Evolutionary conservation across 2,329 filamentous ascomycete species (phyloP).

Genomic region (Talaromyces sp.): DNA sequence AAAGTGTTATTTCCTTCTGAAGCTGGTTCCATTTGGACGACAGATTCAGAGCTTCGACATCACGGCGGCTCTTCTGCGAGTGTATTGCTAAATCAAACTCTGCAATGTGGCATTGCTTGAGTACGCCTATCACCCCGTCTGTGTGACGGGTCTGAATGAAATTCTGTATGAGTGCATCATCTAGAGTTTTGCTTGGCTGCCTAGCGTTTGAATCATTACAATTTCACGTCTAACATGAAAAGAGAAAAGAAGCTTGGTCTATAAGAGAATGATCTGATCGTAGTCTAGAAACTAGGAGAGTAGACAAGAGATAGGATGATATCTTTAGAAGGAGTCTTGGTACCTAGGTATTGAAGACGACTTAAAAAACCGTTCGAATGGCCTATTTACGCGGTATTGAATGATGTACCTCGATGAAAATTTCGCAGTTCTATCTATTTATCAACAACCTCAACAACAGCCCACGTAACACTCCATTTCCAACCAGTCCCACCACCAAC

Average conservation of each 20-base stretch:
- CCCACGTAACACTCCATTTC: slow-evolving; percentile 34
- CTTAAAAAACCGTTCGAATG: too few relatives aligned
- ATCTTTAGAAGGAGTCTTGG: too few relatives aligned
- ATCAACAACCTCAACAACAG: slow-evolving; percentile 30
- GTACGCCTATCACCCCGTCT: not conserved
- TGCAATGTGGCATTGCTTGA: slow-evolving; percentile 3
- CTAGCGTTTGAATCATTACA: not conserved
- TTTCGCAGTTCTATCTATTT: not conserved
- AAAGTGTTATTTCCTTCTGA: not conserved
- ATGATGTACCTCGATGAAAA: not conserved
- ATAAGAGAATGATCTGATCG: too few relatives aligned
- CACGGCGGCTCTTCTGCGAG: not conserved
- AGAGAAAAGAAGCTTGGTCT: too few relatives aligned
- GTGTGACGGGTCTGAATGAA: not conserved
- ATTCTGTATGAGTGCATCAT: not conserved
- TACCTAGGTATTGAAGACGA: too few relatives aligned
- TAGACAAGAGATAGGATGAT: too few relatives aligned
- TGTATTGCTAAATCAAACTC: slow-evolving; percentile 5
- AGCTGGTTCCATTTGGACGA: not conserved
- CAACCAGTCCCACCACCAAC: slow-evolving; percentile 34
- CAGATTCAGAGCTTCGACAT: not conserved
- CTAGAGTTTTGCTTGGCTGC: not conserved
- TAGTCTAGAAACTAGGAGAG: too few relatives aligned
- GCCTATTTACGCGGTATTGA: not conserved
- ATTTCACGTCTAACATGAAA: too few relatives aligned